A percentile compares a stretch with the other conserved stretches of the same genome.
These are phyloP conservation scores for Gaertneriomyces sp. DNA, from an alignment of 192 early-diverging fungal species.

Conservation along the genomic window DNA sequence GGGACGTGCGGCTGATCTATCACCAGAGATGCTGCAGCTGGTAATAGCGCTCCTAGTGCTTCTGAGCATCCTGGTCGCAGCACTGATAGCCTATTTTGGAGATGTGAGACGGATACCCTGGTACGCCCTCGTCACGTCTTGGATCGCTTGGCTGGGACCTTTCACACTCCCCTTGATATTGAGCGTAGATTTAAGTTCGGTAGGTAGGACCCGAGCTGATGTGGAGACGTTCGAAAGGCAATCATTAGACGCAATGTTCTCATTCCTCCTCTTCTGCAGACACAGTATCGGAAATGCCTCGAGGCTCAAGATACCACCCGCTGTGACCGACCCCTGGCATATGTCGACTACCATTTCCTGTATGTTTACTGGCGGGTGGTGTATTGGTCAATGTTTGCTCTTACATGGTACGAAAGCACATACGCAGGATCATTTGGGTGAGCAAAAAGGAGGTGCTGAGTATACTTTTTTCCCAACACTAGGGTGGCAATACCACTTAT, in stretches of 20 bases:
- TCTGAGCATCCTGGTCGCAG: slow-evolving; percentile 54
- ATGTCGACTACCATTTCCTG: slow-evolving; percentile 68
- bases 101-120: slow-evolving; percentile 70
- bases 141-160: slow-evolving; percentile 84
- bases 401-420: slow-evolving; percentile 67
- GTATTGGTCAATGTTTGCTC: slow-evolving; percentile 87
- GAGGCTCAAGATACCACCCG: slow-evolving; percentile 25
- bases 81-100: slow-evolving; percentile 73
- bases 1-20: too few relatives aligned
- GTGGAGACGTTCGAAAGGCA: background rate
- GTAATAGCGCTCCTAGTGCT: slow-evolving; percentile 33
- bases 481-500: slow-evolving; percentile 77
- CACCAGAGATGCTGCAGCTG: too few relatives aligned
- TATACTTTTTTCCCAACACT: background rate
- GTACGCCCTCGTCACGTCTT: slow-evolving; percentile 74
- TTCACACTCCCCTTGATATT: slow-evolving; percentile 88
- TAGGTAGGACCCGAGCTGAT: slow-evolving; percentile 1
- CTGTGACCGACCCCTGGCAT: slow-evolving; percentile 74
- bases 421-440: background rate
- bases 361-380: slow-evolving; percentile 74
- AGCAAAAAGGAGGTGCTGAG: too few relatives aligned
- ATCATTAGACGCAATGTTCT: background rate
- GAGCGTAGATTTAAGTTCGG: slow-evolving; percentile 77
- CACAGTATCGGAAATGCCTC: slow-evolving; percentile 63
- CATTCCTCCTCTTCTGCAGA: slow-evolving; percentile 41